Evolutionary conservation across 2,329 filamentous ascomycete species (phyloP).

Genomic region (Fusarium foetens): DNA sequence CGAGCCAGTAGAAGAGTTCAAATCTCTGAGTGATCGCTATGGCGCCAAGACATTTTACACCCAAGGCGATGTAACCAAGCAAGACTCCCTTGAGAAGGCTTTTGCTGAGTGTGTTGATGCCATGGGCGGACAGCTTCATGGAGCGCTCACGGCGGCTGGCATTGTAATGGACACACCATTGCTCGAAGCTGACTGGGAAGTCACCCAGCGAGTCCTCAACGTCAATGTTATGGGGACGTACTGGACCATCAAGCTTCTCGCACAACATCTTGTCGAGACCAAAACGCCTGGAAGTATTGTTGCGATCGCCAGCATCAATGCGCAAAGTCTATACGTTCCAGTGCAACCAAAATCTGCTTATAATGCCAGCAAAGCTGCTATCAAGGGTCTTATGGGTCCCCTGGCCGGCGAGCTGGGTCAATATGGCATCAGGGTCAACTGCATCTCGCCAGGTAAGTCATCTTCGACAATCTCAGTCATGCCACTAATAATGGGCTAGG

Average conservation of each 20-base stretch:
- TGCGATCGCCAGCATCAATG: not conserved
- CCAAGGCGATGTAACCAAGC: not conserved
- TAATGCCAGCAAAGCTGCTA: not conserved
- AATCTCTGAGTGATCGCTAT: not conserved
- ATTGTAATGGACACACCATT: not conserved
- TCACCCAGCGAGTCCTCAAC: not conserved
- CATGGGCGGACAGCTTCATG: not conserved
- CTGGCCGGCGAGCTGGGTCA: not conserved
- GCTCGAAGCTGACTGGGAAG: not conserved
- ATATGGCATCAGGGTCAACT: conserved; percentile 1
- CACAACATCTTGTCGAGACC: not conserved
- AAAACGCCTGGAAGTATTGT: not conserved
- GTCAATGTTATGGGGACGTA: not conserved
- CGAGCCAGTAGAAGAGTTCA: not conserved
- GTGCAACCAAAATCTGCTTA: not conserved
- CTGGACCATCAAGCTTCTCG: not conserved
- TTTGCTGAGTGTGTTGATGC: not conserved
- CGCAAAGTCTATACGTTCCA: not conserved
- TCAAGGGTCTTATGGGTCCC: not conserved
- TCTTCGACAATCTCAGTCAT: not conserved
- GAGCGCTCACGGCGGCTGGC: not conserved
- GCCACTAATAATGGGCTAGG: not conserved
- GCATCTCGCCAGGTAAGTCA: not conserved
- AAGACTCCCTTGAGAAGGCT: not conserved
- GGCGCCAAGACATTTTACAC: not conserved